Evolutionary conservation across 2,329 filamentous ascomycete species (phyloP), one percentile per base, ranked within the genome.

Genomic region (Lithohypha guttulata): DNA sequence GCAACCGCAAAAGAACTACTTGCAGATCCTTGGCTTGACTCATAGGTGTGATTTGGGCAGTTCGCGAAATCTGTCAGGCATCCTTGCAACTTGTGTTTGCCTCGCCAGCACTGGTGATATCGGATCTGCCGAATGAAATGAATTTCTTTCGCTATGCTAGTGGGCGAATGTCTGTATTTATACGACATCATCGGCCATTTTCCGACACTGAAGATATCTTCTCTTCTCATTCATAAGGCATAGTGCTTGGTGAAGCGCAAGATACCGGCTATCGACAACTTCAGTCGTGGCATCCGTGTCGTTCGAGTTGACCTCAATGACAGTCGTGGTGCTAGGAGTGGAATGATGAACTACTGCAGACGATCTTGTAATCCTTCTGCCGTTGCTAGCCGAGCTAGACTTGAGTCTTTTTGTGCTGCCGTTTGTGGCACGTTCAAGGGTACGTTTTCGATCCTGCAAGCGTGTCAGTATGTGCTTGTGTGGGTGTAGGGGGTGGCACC

Each of bases 1-100:
- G 55, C 52, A 27, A 60, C 55, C 14, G 59, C 59, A 21, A 50
- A 50, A 14, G 55, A 61, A 35, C 34, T 62, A 20, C 52, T 57
- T 22, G 50, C 59, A 2, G 54, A 61, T 49, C 55, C 37, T 51
- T 62, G 30, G 30, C 30, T 33, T 31, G 8, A 26, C 23, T 26
- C 23, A n/a, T 26, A n/a, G n/a, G n/a, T n/a, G n/a, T n/a, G n/a
- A n/a, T n/a, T n/a, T n/a, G n/a, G n/a, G n/a, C n/a, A n/a, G n/a
- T n/a, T n/a, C n/a, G n/a, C n/a, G n/a, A n/a, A n/a, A n/a, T n/a
- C n/a, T n/a, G n/a, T n/a, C n/a, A n/a, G n/a, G n/a, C n/a, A n/a
- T n/a, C n/a, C n/a, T n/a, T n/a, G n/a, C n/a, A n/a, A n/a, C n/a
- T n/a, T n/a, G n/a, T n/a, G n/a, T n/a, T n/a, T n/a, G n/a, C n/a